Evolutionary conservation across 2,329 filamentous ascomycete species (phyloP), one percentile per base, ranked within the genome.

Genomic region (Paracoccidioides lutzii): DNA sequence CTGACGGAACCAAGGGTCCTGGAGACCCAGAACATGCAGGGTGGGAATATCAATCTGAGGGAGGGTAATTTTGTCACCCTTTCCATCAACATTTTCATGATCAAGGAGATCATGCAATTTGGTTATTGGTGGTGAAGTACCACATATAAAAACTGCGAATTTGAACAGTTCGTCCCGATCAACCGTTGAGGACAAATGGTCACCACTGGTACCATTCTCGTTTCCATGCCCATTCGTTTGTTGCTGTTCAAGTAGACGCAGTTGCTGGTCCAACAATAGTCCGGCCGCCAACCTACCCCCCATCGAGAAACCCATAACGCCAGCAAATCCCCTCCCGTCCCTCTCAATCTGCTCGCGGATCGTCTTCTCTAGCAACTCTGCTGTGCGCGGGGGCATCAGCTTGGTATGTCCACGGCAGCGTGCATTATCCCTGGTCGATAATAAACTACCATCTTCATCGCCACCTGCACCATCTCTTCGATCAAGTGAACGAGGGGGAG

Each of bases 1-100:
- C 64, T 87, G 84, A 48, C 78, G 71, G 22, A 89, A 63, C 0
- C 81, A 81, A 0, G 77, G 73, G 67, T 85, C 82, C n/a, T 73
- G 71, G 58, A 82, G 60, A 0, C 85, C 84, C 68, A 87, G 84
- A 0, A 87, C 81, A 70, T 88, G 84, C 5, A 87, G 67, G 0
- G 83, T 85, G 35, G 82, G 83, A 46, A 81, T 61, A 37, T 52
- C 40, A n/a, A 54, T 48, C 42, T 54, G 52, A 15, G 41, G 40
- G 3, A 53, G 51, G 6, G 40, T 44, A 12, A 43, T 35, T 22
- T 45, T 53, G 15, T 35, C 40, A 6, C n/a, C 32, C 4, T n/a
- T n/a, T 9, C 42, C n/a, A 30, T 48, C 33, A 7, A 9, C 32
- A 10, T 10, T 49, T n/a, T 49, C 49, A 51, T 51, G 37, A 14